Conservation (phyloP, 306 rosid genomes). For the Quercus variabilis region DNA sequence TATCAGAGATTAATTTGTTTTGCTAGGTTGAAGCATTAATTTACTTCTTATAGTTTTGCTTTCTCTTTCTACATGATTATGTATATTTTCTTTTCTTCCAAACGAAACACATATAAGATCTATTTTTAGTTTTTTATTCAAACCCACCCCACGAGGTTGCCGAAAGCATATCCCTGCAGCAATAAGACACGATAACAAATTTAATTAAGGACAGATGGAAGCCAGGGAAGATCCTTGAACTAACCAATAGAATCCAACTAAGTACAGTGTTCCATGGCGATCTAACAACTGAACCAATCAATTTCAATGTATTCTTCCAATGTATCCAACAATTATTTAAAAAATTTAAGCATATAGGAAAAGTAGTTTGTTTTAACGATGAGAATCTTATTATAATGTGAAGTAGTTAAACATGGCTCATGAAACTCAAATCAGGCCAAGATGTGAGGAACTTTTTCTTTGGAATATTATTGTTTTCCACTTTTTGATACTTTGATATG, state of each 20-base stretch:
- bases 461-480: conserved; percentile 36
- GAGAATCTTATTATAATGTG: not conserved
- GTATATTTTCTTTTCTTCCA: no score
- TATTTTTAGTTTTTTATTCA: not conserved
- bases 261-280: not conserved
- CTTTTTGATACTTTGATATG: conserved; percentile 20
- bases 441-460: conserved; percentile 20
- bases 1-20: no score
- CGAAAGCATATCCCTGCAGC: not conserved
- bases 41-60: no score
- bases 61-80: no score
- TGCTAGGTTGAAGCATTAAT: no score
- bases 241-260: not conserved
- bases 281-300: conserved; percentile 3
- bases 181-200: not conserved
- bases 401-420: not conserved
- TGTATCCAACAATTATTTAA: not conserved
- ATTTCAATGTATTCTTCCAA: not conserved
- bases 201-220: not conserved
- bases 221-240: not conserved
- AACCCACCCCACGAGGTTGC: not conserved
- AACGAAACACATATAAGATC: not conserved
- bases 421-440: conserved; percentile 10
- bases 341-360: not conserved
- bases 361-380: not conserved